These are phyloP conservation scores for Tetrapisispora fleetii DNA, from an alignment of 805 yeast species.

Conservation along the genomic window DNA sequence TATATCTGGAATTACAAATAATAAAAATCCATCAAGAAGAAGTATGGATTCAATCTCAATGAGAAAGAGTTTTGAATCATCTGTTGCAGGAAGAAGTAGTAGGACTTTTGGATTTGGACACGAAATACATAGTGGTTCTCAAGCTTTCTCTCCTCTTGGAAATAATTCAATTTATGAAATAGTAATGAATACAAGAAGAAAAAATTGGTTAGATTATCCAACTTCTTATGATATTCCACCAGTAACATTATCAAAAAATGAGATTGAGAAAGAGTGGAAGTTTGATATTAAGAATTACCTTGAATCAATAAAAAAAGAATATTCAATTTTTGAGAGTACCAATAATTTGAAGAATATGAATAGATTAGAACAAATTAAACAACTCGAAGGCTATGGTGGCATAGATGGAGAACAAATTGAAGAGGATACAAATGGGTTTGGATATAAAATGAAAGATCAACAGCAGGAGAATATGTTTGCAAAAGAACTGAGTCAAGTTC, in stretches of 20 bases:
- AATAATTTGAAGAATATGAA: constrained; percentile 34
- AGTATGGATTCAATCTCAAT: constrained; percentile 19
- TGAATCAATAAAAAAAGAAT: constrained; percentile 35
- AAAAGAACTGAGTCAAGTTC: constrained; percentile 35
- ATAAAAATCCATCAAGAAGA: constrained; percentile 11
- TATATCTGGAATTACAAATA: constrained; percentile 13
- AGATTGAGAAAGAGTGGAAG: constrained; percentile 35
- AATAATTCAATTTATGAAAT: constrained; percentile 66
- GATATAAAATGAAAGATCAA: constrained; percentile 12
- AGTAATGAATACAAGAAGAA: constrained; percentile 36
- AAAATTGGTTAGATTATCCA: constrained; percentile 47
- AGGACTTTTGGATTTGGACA: constrained; percentile 16
- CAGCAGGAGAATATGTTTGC: constrained; percentile 6
- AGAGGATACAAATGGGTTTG: constrained; percentile 9
- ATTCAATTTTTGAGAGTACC: constrained; percentile 34
- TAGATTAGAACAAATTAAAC: constrained; percentile 31
- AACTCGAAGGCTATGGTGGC: constrained; percentile 14
- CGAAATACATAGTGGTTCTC: constrained; percentile 22
- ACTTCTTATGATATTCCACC: constrained; percentile 79
- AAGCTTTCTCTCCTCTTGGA: constrained; percentile 29
- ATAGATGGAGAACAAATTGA: constrained; percentile 1
- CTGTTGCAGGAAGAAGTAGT: constrained; percentile 13
- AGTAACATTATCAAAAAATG: constrained; percentile 46
- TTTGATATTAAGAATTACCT: constrained; percentile 38
- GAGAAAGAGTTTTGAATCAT: constrained; percentile 27